These are phyloP conservation scores for Ogataea paraovalis DNA, from an alignment of 805 yeast genomes.

Conservation along the genomic window DNA sequence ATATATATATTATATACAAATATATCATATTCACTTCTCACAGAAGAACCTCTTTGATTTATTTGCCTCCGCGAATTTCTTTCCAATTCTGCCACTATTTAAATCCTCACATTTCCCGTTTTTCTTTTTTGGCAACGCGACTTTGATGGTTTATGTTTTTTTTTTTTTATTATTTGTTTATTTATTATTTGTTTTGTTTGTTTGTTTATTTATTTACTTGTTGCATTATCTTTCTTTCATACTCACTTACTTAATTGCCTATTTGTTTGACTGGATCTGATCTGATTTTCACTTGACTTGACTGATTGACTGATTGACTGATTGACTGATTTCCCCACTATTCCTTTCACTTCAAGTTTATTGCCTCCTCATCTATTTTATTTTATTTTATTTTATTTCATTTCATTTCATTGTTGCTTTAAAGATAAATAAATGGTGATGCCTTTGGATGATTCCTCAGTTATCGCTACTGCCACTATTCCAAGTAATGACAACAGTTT, in stretches of 20 bases:
- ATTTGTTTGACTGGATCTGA: too few species aligned
- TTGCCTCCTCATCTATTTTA: background rate
- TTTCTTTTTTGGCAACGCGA: background rate
- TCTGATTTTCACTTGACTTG: too few species aligned
- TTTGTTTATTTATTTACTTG: too few species aligned
- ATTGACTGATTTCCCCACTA: too few species aligned
- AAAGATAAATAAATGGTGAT: conserved; percentile 27
- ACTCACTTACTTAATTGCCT: too few species aligned
- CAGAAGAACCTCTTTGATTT: too few species aligned
- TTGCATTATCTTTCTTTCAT: too few species aligned
- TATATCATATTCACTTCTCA: too few species aligned
- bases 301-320: too few species aligned
- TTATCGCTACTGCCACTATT: conserved; percentile 7
- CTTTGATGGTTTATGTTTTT: background rate
- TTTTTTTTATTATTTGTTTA: background rate
- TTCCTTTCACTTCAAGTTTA: background rate
- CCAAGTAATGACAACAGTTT: background rate
- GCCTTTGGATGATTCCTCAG: conserved; percentile 25
- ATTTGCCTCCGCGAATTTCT: background rate
- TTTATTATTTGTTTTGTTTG: background rate
- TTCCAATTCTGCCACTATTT: background rate
- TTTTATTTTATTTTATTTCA: too few species aligned
- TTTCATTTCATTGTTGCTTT: too few species aligned
- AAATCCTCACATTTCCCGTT: background rate
- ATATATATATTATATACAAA: too few species aligned